These are phyloP conservation scores for Chalaropsis ovoidea DNA, from an alignment of 2,329 filamentous ascomycete species.

Conservation along the genomic window DNA sequence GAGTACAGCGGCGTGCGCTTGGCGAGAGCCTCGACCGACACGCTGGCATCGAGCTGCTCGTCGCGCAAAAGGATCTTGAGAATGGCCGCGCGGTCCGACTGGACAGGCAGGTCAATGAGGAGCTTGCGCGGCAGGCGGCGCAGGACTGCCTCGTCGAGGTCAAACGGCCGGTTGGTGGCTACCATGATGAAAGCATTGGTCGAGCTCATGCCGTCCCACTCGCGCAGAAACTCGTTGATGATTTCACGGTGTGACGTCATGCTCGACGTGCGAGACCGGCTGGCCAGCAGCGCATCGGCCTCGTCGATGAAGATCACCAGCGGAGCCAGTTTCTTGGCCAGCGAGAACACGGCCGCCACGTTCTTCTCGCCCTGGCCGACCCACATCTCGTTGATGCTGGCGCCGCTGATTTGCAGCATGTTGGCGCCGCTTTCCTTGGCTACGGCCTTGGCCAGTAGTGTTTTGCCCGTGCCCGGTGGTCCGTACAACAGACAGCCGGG, in stretches of 20 bases:
- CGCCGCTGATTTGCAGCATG: constrained; percentile 79
- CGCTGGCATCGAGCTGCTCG: constrained; percentile 51
- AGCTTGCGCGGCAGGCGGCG: constrained; percentile 63
- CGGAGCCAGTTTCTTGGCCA: constrained; percentile 83
- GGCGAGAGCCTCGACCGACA: constrained; percentile 54
- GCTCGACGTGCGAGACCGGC: constrained; percentile 55
- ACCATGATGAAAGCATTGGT: constrained; percentile 94
- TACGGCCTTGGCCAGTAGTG: constrained; percentile 57
- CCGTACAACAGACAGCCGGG: constrained; percentile 82
- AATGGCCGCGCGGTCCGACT: constrained; percentile 56
- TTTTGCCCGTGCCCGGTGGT: constrained; percentile 71
- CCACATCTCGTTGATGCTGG: constrained; percentile 91
- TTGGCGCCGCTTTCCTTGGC: constrained; percentile 59
- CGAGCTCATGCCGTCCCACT: constrained; percentile 86
- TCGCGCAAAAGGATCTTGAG: constrained; percentile 60
- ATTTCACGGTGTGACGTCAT: constrained; percentile 71
- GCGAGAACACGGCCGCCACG: constrained; percentile 77
- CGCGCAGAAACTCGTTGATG: constrained; percentile 91
- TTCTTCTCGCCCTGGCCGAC: constrained; percentile 96
- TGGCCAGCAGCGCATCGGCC: constrained; percentile 82
- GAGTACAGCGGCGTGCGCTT: constrained; percentile 65
- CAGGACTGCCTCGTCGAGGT: constrained; percentile 79
- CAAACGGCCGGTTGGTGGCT: constrained; percentile 88
- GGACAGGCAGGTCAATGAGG: constrained; percentile 61
- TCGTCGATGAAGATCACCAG: constrained; percentile 96